A percentile compares a stretch with the other conserved stretches of the same genome.
These are phyloP conservation scores for Euphorbia lathyris DNA, from an alignment of 345 rosid genomes.

Conservation along the genomic window DNA sequence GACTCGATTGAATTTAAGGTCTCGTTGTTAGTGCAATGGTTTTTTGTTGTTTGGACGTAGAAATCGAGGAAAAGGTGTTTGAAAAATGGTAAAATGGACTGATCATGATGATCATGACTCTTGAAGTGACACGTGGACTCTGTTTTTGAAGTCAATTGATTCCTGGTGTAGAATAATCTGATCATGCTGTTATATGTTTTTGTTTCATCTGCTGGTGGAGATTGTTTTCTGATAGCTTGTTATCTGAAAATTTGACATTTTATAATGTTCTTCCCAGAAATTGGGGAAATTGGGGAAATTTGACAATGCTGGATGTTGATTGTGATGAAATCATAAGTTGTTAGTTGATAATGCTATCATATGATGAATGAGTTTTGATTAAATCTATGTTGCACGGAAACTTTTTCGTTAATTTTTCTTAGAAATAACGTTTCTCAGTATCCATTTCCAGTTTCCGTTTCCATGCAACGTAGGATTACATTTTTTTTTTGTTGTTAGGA, in stretches of 20 bases:
- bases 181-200: background rate
- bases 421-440: too few relatives aligned
- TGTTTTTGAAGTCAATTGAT: slow-evolving; percentile 5
- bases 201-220: background rate
- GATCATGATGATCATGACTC: slow-evolving; percentile 16
- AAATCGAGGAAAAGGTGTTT: slow-evolving; percentile 21
- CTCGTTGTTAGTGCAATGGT: slow-evolving; percentile 6
- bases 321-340: background rate
- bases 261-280: background rate
- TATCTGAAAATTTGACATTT: background rate
- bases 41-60: slow-evolving; percentile 9
- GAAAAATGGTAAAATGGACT: slow-evolving; percentile 7
- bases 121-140: slow-evolving; percentile 7
- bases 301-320: slow-evolving; percentile 4
- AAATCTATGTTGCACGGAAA: too few relatives aligned
- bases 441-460: too few relatives aligned
- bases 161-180: slow-evolving; percentile 13
- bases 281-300: too few relatives aligned
- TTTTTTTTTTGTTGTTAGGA: too few relatives aligned
- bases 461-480: too few relatives aligned
- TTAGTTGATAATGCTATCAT: background rate
- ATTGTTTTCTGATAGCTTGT: background rate
- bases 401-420: too few relatives aligned
- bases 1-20: slow-evolving; percentile 11
- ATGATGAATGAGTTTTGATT: background rate